Base-by-base conservation (phyloP, 768 basidiomycete species). In the Termitomyces bulborhizus region DNA sequence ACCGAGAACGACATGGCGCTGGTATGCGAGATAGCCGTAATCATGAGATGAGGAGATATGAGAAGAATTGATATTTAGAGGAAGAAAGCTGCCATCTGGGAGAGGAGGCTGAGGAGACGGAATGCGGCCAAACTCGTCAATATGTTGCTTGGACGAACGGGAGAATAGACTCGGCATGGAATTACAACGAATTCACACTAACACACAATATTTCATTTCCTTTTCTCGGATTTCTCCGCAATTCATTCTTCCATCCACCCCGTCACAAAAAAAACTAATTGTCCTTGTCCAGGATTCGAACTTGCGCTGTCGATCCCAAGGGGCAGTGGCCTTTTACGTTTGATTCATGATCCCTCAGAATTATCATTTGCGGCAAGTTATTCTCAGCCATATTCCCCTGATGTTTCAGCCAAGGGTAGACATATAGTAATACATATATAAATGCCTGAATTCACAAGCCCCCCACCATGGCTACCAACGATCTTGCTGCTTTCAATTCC, bases 11-110 rank as follows among this genome's bases (percentile, higher is more conserved):
- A 91, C 84, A 64, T 91, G 84, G 32, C 84, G 76, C 54, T 84
- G 79, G 68, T 83, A 84, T 4, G 83, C 84, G 41, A 92, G 77
- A 62, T 90, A 90, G 47, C 89, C 88, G 63, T 91, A 92, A 62
- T 76, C 74, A 51, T 69, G 70, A 3, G 12, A 34, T 1, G 12
- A 12, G 12, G 34, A 1, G 11, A 3, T 12, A 12, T 12, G 12
- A 21, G 21, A 21, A 21, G 21, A 6, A 13, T 4, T 1, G 3
- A 83, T 73, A 63, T 70, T 76, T 53, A 82, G 72, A 24, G 77
- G 74, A 26, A 82, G 72, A 60, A 83, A 83, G 44, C 75, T 70
- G 59, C 80, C 81, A 56, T 83, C 81, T 26, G 72, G 70, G 46
- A 76, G 65, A 24, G 68, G 65, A 24, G 78, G 68, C 29, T 21